Base-by-base conservation (phyloP, 179 eudicot genomes). In the Pouteria campechiana region DNA sequence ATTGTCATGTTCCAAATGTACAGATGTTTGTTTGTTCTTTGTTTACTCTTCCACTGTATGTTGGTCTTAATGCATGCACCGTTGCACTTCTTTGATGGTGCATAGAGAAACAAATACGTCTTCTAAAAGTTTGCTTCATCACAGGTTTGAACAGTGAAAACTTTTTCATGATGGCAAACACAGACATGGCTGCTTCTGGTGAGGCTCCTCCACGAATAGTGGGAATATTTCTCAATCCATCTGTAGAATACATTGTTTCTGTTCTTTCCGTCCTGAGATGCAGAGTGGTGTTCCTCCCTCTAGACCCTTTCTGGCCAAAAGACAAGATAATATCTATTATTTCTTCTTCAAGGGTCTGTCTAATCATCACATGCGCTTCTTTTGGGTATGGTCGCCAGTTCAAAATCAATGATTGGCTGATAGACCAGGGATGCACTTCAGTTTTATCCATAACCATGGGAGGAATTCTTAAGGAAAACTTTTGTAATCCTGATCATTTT, bases 251-350 rank as follows among this genome's bases (percentile, higher is more conserved):
- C 66, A 70, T 90, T 15, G 46, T 79, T 52, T 42, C 73, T 33
- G 76, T 90, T 56, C 81, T 90, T 33, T 81, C 98, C 44, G 67
- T 86, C 25, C 41, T 90, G 48, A 68, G 89, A 49, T 65, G 69
- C 35, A 95, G 95, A 57, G 72, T 52, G 58, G 90, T 78, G 59
- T 90, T 90, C 55, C 59, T 90, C 44, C 84, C 92, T 18, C 29
- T 90, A 46, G 95, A 90, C 50, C 78, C 98, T 25, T 57, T 52
- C 30, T 90, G 90, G 98, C 95, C 98, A 5, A 73, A 60, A 27
- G 73, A 78, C 23, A 79, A 79, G 60, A 56, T 90, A 50, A 56
- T 73, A 48, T 65, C 74, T 4, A 18, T 76, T 17, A 22, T 82
- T 57, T 70, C 69, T 16, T 76, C 67, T 46, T 81, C 98, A 50